A percentile compares a stretch with the other conserved stretches of the same genome.
Conservation (phyloP, 108 stramenopile species). For the Licmophora abbreviata region DNA sequence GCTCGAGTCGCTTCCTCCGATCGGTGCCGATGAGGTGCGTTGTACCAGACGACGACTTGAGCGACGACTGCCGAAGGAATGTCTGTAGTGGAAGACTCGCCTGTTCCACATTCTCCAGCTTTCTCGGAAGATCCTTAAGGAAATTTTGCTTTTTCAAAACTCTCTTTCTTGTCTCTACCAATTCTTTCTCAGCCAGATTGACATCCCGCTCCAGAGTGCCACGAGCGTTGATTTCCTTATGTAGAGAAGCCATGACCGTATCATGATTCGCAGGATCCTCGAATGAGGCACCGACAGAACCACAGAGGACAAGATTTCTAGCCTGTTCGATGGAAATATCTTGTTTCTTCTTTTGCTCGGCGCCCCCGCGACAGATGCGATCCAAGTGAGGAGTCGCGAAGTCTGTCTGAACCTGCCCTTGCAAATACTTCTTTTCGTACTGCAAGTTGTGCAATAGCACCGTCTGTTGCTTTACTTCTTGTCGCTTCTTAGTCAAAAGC, state of each 20-base stretch:
- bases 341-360: not conserved
- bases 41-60: slow-evolving; percentile 3
- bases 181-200: slow-evolving; percentile 20
- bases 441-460: slow-evolving; percentile 5
- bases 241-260: slow-evolving; percentile 16
- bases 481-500: slow-evolving; percentile 9
- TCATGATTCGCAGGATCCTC: slow-evolving; percentile 22
- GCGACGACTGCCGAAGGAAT: slow-evolving; percentile 27
- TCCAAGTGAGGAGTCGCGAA: slow-evolving; percentile 1
- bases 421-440: slow-evolving; percentile 10
- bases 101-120: slow-evolving; percentile 49
- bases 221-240: slow-evolving; percentile 21
- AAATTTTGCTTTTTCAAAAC: slow-evolving; percentile 19
- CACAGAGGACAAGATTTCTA: slow-evolving; percentile 4
- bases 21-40: slow-evolving; percentile 16
- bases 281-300: slow-evolving; percentile 14
- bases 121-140: slow-evolving; percentile 38
- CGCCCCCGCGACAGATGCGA: not conserved
- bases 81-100: slow-evolving; percentile 47
- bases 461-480: slow-evolving; percentile 14
- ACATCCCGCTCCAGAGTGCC: slow-evolving; percentile 22
- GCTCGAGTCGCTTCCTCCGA: slow-evolving; percentile 35
- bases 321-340: not conserved
- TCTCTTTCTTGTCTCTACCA: slow-evolving; percentile 22
- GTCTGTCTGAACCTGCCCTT: not conserved